A percentile compares a stretch with the other conserved stretches of the same genome.
Evolutionary conservation across 1,139 yeast genomes (phyloP).

Genomic region (Blastobotrys proliferans): DNA sequence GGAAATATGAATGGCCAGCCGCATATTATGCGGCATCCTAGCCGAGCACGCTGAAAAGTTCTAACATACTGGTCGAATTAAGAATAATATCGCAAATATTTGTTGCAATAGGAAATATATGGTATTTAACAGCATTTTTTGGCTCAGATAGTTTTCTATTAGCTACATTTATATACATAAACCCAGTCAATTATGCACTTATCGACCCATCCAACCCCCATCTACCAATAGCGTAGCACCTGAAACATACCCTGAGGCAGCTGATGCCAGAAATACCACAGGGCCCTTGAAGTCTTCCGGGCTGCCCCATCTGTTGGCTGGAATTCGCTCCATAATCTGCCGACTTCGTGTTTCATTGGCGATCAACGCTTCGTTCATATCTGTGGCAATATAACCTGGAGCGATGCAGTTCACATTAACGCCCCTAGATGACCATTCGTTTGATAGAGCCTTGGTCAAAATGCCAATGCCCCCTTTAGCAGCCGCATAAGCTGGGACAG

Average conservation of each 20-base stretch:
- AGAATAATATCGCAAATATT: too few species aligned
- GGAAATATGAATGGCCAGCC: too few species aligned
- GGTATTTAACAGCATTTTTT: too few species aligned
- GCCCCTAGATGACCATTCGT: conserved; percentile 51
- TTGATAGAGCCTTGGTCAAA: conserved; percentile 48
- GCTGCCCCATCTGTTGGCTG: conserved; percentile 49
- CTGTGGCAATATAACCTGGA: conserved; percentile 55
- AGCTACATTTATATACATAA: too few species aligned
- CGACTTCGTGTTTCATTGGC: conserved; percentile 35
- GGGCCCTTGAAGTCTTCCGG: conserved; percentile 57
- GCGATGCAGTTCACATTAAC: conserved; percentile 52
- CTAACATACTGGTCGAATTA: too few species aligned
- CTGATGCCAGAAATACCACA: conserved; percentile 45
- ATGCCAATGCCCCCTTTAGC: conserved; percentile 50
- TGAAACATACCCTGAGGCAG: conserved; percentile 49
- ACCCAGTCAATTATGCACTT: too few species aligned
- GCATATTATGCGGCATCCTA: too few species aligned
- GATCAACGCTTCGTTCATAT: conserved; percentile 43
- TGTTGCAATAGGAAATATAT: too few species aligned
- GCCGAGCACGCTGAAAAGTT: too few species aligned
- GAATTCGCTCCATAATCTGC: conserved; percentile 44
- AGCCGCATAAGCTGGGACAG: conserved; percentile 48
- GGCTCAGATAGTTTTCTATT: too few species aligned
- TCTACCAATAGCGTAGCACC: conserved; percentile 54
- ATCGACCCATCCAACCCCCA: conserved; percentile 53